Evolutionary conservation across 495 filamentous ascomycete genomes (phyloP), one percentile per base, ranked within the genome.

Genomic region (Penicillium diatomitis): DNA sequence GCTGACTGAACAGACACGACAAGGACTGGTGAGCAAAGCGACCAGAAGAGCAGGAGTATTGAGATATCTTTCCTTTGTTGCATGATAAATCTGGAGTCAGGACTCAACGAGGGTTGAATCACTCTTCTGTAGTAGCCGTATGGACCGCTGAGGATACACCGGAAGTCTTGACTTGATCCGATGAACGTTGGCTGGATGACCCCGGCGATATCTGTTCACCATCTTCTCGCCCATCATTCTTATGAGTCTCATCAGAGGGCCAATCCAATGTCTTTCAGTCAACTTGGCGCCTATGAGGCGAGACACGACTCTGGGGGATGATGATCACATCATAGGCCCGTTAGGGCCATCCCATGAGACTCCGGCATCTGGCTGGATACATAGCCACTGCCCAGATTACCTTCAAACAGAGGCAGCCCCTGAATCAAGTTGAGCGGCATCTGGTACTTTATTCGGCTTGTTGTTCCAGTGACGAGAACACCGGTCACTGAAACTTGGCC

Each of bases 401-500:
- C 31, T 32, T 37, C 10, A 32, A 11, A 34, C 12, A n/a, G 5
- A 27, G 8, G 38, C 7, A 28, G 12, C 35, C 43, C 44, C 44
- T 36, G 46, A 48, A 47, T 42, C 30, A 11, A 39, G 36, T 6
- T 29, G n/a, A 50, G 42, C 29, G 20, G 20, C 20, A 20, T 20
- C 20, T 20, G 20, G 20, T 20, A 20, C 20, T 20, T 20, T 20
- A 20, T 20, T 20, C 20, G 20, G 20, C 20, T 20, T 20, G 30
- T 38, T 49, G 7, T 38, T 32, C 36, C 20, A 38, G 43, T 27
- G 51, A 50, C 33, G 27, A 36, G 20, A 49, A 37, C 37, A 32
- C 38, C 29, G 43, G 50, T 32, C 28, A 42, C 20, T 41, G 40
- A 32, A 28, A 31, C 51, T 54, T 54, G 51, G 51, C 51, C 38